A percentile compares a stretch with the other conserved stretches of the same genome.
Evolutionary conservation across 1,284 basidiomycete species (phyloP).

Genomic region (Ustilago sp.): DNA sequence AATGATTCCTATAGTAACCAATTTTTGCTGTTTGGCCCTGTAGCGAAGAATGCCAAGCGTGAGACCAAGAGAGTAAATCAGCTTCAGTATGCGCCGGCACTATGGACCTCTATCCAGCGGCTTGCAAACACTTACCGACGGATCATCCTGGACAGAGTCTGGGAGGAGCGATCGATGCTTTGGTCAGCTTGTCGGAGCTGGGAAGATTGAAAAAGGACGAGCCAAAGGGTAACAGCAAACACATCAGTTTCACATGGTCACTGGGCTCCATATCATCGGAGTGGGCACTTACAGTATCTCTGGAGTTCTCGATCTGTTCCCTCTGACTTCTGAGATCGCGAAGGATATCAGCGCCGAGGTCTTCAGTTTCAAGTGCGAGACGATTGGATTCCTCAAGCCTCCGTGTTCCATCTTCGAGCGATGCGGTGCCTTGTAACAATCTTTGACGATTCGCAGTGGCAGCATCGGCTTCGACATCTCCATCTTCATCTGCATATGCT

Average conservation of each 20-base stretch:
- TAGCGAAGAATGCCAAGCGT: conserved; percentile 2
- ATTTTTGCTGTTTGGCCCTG: conserved; percentile 68
- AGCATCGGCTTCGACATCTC: conserved; percentile 52
- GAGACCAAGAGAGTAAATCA: conserved; percentile 3
- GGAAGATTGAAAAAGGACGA: neutral
- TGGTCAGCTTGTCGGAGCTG: conserved; percentile 74
- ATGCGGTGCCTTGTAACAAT: conserved; percentile 69
- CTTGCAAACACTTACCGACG: conserved; percentile 71
- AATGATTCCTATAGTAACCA: conserved; percentile 66
- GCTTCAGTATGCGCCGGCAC: neutral
- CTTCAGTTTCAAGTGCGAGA: conserved; percentile 94
- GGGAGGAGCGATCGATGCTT: conserved; percentile 74
- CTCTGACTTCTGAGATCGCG: conserved; percentile 85
- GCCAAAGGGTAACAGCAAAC: too few relatives aligned
- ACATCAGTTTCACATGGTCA: neutral
- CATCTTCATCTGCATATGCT: conserved; percentile 41
- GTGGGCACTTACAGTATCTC: conserved; percentile 79
- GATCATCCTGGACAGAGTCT: conserved; percentile 76
- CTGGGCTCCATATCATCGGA: neutral
- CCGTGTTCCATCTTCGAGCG: conserved; percentile 71
- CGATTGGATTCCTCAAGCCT: conserved; percentile 90
- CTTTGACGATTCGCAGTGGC: conserved; percentile 70
- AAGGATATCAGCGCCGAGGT: conserved; percentile 92
- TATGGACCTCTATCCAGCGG: neutral
- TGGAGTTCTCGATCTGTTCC: conserved; percentile 93